Evolutionary conservation across 139 green algal genomes (phyloP).

Genomic region (Spirogloea muscicola): DNA sequence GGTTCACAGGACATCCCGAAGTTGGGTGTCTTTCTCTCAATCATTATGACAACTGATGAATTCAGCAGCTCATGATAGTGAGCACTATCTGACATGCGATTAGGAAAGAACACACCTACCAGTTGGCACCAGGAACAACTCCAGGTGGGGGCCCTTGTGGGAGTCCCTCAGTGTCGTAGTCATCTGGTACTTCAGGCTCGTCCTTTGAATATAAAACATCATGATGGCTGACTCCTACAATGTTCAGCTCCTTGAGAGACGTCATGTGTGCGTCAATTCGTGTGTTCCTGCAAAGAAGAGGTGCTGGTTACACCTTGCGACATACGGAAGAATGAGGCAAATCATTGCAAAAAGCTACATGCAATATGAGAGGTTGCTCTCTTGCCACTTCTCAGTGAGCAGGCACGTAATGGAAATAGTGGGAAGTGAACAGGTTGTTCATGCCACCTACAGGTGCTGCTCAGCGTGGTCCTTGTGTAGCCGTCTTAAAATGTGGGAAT

Average conservation of each 20-base stretch:
- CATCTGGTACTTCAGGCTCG: slow-evolving; percentile 12
- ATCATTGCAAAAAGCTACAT: background rate
- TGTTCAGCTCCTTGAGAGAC: slow-evolving; percentile 15
- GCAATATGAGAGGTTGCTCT: background rate
- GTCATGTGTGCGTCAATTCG: background rate
- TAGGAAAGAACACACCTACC: no score
- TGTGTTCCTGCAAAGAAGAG: slow-evolving; percentile 7
- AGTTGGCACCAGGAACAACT: no score
- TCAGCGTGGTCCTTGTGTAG: slow-evolving; percentile 10
- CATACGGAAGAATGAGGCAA: background rate
- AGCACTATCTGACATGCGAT: no score
- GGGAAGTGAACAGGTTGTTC: background rate
- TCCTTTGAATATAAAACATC: slow-evolving; percentile 16
- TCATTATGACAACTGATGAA: no score
- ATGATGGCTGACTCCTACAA: slow-evolving; percentile 22
- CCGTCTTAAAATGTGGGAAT: background rate
- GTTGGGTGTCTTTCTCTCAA: no score
- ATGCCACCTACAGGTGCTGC: slow-evolving; percentile 1
- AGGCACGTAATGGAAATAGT: background rate
- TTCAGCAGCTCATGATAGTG: no score
- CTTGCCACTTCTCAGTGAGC: background rate
- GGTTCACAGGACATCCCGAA: no score
- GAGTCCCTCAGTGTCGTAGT: no score
- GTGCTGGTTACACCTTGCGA: no score
- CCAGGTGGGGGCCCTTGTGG: no score